A percentile compares a stretch with the other conserved stretches of the same genome.
These are phyloP conservation scores for Phlyctochytrium arcticum DNA, from an alignment of 192 early-diverging fungal species.

Conservation along the genomic window DNA sequence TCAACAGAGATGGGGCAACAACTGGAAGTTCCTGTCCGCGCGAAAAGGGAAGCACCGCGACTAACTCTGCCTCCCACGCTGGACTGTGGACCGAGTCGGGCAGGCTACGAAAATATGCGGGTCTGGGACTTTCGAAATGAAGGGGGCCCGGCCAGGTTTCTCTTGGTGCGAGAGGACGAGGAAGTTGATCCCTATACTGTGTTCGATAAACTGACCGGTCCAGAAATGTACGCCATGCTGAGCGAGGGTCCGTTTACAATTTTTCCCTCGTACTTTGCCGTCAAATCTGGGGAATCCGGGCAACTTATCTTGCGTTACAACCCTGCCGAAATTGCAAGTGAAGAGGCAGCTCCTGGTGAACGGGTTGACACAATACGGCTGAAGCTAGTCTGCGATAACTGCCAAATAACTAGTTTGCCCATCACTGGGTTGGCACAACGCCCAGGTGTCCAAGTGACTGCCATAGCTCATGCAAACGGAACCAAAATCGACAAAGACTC, in stretches of 20 bases:
- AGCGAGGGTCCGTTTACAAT: slow-evolving; percentile 34
- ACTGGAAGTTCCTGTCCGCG: slow-evolving; percentile 34
- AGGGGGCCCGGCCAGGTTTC: slow-evolving; percentile 43
- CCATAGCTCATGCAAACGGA: neutral
- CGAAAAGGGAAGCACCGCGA: slow-evolving; percentile 28
- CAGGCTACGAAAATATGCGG: slow-evolving; percentile 26
- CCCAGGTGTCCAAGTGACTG: slow-evolving; percentile 15
- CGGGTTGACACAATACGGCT: slow-evolving; percentile 22
- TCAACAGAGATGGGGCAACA: slow-evolving; percentile 28
- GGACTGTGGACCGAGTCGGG: slow-evolving; percentile 44
- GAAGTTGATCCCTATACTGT: slow-evolving; percentile 26
- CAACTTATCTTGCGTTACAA: slow-evolving; percentile 31
- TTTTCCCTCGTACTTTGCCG: slow-evolving; percentile 33
- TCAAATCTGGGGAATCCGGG: slow-evolving; percentile 25
- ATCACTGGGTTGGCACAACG: slow-evolving; percentile 32
- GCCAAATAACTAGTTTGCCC: slow-evolving; percentile 33
- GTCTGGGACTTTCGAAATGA: slow-evolving; percentile 37
- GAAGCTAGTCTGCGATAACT: slow-evolving; percentile 48
- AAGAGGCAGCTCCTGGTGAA: neutral
- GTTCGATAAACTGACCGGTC: slow-evolving; percentile 25
- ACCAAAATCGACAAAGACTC: neutral
- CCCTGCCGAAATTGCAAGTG: neutral
- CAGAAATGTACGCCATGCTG: neutral
- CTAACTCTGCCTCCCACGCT: slow-evolving; percentile 39
- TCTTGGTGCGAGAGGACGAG: slow-evolving; percentile 23